Base-by-base conservation (phyloP, 2,329 filamentous ascomycete genomes). In the Paecilomyces formosus region DNA sequence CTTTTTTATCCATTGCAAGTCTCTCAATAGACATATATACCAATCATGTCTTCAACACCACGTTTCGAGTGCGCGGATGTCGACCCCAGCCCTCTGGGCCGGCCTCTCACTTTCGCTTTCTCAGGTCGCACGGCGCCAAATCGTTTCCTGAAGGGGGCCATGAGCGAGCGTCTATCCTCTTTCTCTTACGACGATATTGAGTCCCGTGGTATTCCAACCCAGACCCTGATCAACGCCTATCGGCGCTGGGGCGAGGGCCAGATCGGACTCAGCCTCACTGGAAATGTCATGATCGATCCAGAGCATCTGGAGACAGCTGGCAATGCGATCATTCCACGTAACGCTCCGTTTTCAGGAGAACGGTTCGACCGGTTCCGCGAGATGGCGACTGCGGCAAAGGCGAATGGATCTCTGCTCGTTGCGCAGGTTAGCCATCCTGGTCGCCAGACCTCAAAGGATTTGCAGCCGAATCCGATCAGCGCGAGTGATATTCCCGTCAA, bases 141-240 rank as follows among this genome's bases (percentile, higher is more conserved):
- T 68, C 78, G 85, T n/a, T 85, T 88, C 65, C 70, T 88, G 62
- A 89, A 89, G 70, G 84, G 77, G 5, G 82, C 87, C 50, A 88
- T 89, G 86, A 83, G 82, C 1, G 87, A 89, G 68, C 76, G 80
- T 7, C 73, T 88, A 13, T 82, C 84, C 0, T 84, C 81, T 4
- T 89, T 84, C 83, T 78, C 82, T 59, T 75, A 80, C 6, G 78
- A 78, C 24, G 76, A 83, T 58, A 64, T 82, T 8, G 71, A 79
- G 22, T 76, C 76, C 3, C 79, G 86, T 50, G 81, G 82, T 24
- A 72, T 86, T 3, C 81, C 83, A 6, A 77, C 76, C 12, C 76
- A 79, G 62, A 74, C 81, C 57, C 65, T 83, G 21, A 77, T 84
- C 64, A 81, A 85, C 31, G 73, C 85, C 49, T 88, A 88, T 70